Evolutionary conservation across 2,329 filamentous ascomycete species (phyloP), one percentile per base, ranked within the genome.

Genomic region (Lojkania enalia): DNA sequence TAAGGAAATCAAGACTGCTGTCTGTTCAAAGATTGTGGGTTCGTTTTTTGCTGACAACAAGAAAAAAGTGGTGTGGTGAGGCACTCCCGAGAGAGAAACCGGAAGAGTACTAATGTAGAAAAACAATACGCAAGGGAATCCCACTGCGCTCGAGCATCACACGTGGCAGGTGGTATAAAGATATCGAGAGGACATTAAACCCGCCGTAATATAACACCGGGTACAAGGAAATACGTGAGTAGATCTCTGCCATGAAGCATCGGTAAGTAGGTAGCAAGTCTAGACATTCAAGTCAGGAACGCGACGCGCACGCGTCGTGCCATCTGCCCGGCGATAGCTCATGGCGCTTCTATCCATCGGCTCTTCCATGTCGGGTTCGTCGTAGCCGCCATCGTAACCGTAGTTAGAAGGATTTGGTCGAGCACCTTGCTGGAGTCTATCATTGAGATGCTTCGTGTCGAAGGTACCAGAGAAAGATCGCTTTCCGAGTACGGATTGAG

Each of bases 271-370:
- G 15, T 19, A 42, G 49, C 37, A 42, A 29, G 32, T 16, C 47
- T 61, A 68, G 31, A 59, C 55, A 36, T 53, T 57, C n/a, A 67
- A 52, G 40, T 66, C 62, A 19, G 67, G 67, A 11, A 70, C 60
- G 30, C 63, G 65, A 41, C 68, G 61, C 46, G 64, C 66, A 39
- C 67, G 63, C 42, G 67, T 63, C 7, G 69, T 71, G 42, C 74
- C 74, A 49, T 77, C 73, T 30, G 74, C 74, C 27, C 74, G 68
- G 31, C 73, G 67, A 52, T 77, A 77, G 49, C 66, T 70, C 73
- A 77, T 75, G 40, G 68, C 61, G 43, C 61, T 50, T 33, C 63
- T 54, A 38, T 70, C 59, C 66, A 67, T 60, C 36, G 65, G 53
- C 38, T 72, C 71, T 43, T 72, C 71, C 58, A 67, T 67, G 43